Percentiles rank a stretch among this genome's conserved stretches.
These are phyloP conservation scores for Panus rudis DNA, from an alignment of 768 basidiomycete species.

Conservation along the genomic window DNA sequence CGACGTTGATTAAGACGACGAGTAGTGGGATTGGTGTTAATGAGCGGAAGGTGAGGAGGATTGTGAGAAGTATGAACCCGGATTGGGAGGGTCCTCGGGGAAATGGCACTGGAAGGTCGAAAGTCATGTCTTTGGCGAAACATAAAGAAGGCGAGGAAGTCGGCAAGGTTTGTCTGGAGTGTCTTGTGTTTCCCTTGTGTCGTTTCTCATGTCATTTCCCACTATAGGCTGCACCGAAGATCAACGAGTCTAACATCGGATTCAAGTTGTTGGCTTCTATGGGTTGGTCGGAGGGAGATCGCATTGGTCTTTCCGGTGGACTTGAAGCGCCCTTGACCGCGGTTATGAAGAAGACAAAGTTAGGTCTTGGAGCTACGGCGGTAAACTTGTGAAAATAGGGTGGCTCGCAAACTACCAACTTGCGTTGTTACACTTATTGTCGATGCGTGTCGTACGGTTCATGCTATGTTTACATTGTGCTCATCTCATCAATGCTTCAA, in stretches of 20 bases:
- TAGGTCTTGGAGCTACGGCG: conserved; percentile 73
- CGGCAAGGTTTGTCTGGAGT: conserved; percentile 50
- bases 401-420: too few species aligned
- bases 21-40: conserved; percentile 47
- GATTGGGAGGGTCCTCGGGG: conserved; percentile 15
- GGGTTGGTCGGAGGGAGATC: conserved; percentile 85
- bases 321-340: conserved; percentile 74
- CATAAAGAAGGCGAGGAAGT: conserved; percentile 85
- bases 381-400: too few species aligned
- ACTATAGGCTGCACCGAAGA: conserved; percentile 68
- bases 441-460: too few species aligned
- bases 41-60: conserved; percentile 51
- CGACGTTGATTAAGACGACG: conserved; percentile 65
- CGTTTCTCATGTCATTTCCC: conserved; percentile 1
- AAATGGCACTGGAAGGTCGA: conserved; percentile 23
- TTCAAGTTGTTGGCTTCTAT: conserved; percentile 83
- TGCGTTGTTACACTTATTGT: too few species aligned
- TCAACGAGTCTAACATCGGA: conserved; percentile 74
- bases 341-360: conserved; percentile 80
- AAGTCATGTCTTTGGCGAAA: conserved; percentile 29
- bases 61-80: conserved; percentile 28
- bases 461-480: too few species aligned
- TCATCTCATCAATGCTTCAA: too few species aligned
- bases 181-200: neutral
- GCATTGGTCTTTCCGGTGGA: conserved; percentile 62